Evolutionary conservation across 306 rosid genomes (phyloP), one percentile per base, ranked within the genome.

Genomic region (Clitoria ternatea): DNA sequence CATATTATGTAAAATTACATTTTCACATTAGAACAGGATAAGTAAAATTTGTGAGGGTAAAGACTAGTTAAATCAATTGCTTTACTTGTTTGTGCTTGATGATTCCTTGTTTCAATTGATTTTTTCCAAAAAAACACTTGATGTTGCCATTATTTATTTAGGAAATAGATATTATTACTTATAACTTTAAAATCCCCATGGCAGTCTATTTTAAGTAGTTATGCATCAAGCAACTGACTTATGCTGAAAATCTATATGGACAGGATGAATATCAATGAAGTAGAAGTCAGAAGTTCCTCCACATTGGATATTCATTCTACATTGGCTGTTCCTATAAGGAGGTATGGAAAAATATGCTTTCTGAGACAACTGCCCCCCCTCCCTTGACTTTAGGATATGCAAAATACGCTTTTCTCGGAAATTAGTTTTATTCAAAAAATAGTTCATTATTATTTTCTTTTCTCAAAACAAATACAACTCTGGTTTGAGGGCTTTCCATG

Each of bases 321-420:
- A 27, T 69, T 86, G 26, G 48, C 88, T 11, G 86, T 85, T 83
- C 97, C 92, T 80, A 37, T 89, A 49, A 94, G 76, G 77, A 90
- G 94, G 98, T 93, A 84, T 33, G 65, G 57, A 48, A 48, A 39
- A 50, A 27, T 49, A 54, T 45, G 23, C 33, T 69, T 44, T 56
- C 39, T 18, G 20, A 5, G 42, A 24, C 13, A 17, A 30, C 26
- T 78, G 61, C 11, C 53, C 27, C 45, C 6, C 39, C 22, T 78
- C 39, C 50, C n/a, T n/a, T 56, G 39, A 69, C 37, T 62, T 56
- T 73, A 42, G 63, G 27, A 61, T 90, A 77, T 40, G 68, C 68
- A 47, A 35, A 22, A 39, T 43, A 53, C 65, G 37, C 45, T 72
- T 43, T 24, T 42, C 23, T 30, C 14, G 22, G 60, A 54, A 32